phyloP scores from a whole-genome alignment of 352 stramenopile genomes.

The Phytopythium vexans region DNA sequence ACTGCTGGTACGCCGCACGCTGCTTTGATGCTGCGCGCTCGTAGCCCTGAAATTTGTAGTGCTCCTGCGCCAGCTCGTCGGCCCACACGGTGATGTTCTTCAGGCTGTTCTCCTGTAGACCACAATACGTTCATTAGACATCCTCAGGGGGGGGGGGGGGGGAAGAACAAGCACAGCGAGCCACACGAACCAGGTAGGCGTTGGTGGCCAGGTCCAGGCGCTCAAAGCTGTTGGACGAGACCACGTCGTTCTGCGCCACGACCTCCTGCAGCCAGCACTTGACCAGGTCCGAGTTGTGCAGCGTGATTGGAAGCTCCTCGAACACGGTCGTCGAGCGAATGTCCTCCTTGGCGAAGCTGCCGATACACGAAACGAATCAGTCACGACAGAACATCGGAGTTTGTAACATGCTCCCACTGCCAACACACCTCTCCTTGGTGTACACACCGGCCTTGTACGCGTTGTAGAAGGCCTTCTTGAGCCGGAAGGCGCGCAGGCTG shows the following conservation, averaged over 20 bases:
- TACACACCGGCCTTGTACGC: conserved; percentile 86
- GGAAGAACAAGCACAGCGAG: not conserved
- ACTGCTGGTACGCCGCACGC: conserved; percentile 79
- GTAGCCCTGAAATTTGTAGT: conserved; percentile 92
- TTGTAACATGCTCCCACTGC: not conserved
- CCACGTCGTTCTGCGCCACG: conserved; percentile 50
- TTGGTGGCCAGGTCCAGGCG: conserved; percentile 95
- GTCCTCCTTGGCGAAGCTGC: conserved; percentile 75
- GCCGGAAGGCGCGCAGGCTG: conserved; percentile 93
- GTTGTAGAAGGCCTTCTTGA: conserved; percentile 93
- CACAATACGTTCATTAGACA: conserved; percentile 12
- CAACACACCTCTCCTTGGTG: conserved; percentile 59
- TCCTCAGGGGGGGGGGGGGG: not conserved
- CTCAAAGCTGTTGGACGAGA: conserved; percentile 89
- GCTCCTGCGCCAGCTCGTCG: conserved; percentile 95
- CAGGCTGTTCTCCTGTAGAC: conserved; percentile 91
- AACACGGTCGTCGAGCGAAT: conserved; percentile 90
- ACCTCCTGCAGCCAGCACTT: conserved; percentile 93
- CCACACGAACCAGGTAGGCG: conserved; percentile 75
- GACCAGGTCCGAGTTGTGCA: conserved; percentile 95
- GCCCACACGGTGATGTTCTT: conserved; percentile 98
- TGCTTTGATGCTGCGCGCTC: conserved; percentile 86
- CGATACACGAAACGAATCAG: not conserved
- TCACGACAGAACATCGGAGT: not conserved
- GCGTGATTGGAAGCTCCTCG: conserved; percentile 95